Conservation (phyloP, 306 rosid species). For the Bauhinia variegata region DNA sequence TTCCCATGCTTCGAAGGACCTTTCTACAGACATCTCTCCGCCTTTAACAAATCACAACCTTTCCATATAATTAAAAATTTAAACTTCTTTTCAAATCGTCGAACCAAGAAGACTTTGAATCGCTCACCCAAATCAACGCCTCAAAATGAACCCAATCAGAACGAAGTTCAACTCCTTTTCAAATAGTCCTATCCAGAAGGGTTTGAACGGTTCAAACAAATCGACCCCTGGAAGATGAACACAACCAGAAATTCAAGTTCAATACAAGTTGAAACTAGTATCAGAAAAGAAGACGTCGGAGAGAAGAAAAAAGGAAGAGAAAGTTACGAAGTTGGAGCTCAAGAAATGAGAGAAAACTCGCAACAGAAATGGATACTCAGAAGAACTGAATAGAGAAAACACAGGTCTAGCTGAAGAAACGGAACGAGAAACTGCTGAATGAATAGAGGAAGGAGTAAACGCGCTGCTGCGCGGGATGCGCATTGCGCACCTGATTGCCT, state of each 20-base stretch:
- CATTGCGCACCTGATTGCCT: conserved; percentile 38
- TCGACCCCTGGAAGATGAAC: neutral
- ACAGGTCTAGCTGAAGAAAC: neutral
- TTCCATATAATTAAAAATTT: conserved; percentile 41
- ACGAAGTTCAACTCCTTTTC: too few species aligned
- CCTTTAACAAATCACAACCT: conserved; percentile 22
- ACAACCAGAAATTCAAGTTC: neutral
- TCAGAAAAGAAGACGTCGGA: neutral
- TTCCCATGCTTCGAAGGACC: conserved; percentile 98
- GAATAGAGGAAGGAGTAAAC: neutral
- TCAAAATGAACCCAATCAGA: too few species aligned
- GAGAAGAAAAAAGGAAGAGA: neutral
- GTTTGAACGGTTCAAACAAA: neutral
- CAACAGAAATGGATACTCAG: neutral
- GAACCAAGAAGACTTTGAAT: conserved; percentile 6
- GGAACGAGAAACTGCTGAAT: neutral
- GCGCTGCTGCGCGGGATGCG: neutral
- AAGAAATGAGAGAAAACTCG: neutral
- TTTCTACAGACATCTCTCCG: conserved; percentile 70
- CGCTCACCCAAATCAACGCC: neutral
- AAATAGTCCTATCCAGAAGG: conserved; percentile 7
- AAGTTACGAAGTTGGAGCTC: too few species aligned
- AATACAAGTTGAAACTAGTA: neutral
- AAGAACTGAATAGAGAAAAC: neutral
- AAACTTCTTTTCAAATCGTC: conserved; percentile 48